Conservation (phyloP, 495 filamentous ascomycete species). For the Chaetomidium leptoderma region DNA sequence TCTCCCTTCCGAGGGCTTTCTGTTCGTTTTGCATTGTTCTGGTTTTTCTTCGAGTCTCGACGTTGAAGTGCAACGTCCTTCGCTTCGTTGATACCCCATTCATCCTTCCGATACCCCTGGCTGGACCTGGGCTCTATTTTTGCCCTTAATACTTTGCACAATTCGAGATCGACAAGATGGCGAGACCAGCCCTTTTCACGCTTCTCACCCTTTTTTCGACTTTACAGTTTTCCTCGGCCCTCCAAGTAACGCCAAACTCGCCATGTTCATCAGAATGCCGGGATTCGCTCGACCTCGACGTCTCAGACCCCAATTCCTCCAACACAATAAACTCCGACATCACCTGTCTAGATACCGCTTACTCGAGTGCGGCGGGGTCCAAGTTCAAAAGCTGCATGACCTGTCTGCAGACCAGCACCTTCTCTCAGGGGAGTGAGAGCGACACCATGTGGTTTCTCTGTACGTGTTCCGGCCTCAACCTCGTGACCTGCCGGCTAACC, state of each 20-base stretch:
- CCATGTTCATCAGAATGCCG: conserved; percentile 47
- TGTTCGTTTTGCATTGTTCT: neutral
- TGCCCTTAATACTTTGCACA: neutral
- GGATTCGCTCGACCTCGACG: conserved; percentile 36
- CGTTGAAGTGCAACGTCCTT: neutral
- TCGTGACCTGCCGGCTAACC: neutral
- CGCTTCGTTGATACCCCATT: neutral
- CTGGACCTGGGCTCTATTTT: conserved; percentile 23
- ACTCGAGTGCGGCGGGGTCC: conserved; percentile 33
- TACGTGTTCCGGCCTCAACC: conserved; percentile 27
- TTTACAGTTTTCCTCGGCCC: conserved; percentile 25
- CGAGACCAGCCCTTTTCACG: conserved; percentile 12
- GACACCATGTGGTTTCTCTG: conserved; percentile 53
- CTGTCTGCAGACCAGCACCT: conserved; percentile 49
- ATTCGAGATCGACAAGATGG: conserved; percentile 17
- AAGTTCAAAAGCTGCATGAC: conserved; percentile 49
- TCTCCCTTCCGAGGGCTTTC: neutral
- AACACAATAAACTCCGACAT: conserved; percentile 44
- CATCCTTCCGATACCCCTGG: conserved; percentile 5
- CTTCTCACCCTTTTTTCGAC: conserved; percentile 27
- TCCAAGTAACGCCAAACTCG: conserved; percentile 51
- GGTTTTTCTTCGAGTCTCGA: neutral
- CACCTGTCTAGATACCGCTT: conserved; percentile 42
- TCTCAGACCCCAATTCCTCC: conserved; percentile 44
- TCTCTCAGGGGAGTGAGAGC: conserved; percentile 39